phyloP scores from a whole-genome alignment of 1,139 yeast species.

The Kluyveromyces sp. region DNA sequence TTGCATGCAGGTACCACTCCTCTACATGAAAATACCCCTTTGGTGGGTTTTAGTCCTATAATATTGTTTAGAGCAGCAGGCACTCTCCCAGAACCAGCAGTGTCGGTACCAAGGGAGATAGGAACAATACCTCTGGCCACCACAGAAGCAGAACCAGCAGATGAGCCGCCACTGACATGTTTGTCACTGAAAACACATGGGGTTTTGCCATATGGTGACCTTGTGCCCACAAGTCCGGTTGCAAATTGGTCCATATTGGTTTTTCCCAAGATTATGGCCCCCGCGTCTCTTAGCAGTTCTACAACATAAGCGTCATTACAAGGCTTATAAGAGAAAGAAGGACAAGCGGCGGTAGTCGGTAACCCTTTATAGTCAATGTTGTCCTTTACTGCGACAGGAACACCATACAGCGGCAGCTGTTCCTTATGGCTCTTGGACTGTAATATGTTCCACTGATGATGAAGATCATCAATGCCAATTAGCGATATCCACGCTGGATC shows the following conservation, averaged over 20 bases:
- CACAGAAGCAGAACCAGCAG: conserved; percentile 90
- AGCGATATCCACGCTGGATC: conserved; percentile 92
- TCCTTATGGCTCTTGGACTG: conserved; percentile 53
- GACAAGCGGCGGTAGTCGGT: conserved; percentile 92
- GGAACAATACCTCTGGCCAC: conserved; percentile 89
- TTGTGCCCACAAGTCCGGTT: conserved; percentile 89
- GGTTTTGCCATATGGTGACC: conserved; percentile 90
- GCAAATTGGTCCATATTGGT: conserved; percentile 96
- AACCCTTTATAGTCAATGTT: conserved; percentile 83
- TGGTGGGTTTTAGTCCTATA: conserved; percentile 87
- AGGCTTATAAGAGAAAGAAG: conserved; percentile 66
- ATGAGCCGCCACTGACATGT: conserved; percentile 90
- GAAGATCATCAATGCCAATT: conserved; percentile 51
- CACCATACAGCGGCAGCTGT: conserved; percentile 57
- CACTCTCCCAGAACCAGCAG: conserved; percentile 98
- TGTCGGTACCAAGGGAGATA: conserved; percentile 84
- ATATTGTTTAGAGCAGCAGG: conserved; percentile 94
- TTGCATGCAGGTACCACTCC: conserved; percentile 98
- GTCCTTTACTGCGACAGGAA: conserved; percentile 90
- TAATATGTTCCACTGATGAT: conserved; percentile 72
- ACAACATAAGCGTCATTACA: conserved; percentile 69
- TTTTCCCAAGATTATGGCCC: conserved; percentile 87
- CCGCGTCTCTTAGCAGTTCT: conserved; percentile 60
- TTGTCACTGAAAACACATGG: conserved; percentile 66
- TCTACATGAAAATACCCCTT: conserved; percentile 72